These are phyloP conservation scores for Monosporozyma aquatica DNA, from an alignment of 805 yeast species.

Conservation along the genomic window DNA sequence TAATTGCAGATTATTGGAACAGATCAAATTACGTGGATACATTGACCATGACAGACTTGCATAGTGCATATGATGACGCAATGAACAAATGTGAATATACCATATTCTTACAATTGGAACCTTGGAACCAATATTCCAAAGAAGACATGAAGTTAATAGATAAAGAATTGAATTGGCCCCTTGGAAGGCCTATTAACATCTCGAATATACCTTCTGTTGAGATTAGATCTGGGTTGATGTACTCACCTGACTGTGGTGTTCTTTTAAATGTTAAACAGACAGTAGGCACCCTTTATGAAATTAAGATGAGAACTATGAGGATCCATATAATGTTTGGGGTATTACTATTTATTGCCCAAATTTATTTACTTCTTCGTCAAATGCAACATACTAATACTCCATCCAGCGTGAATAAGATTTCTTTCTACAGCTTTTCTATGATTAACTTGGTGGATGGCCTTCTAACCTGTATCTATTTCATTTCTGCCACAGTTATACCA, in stretches of 20 bases:
- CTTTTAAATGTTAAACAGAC: conserved; percentile 34
- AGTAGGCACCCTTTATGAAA: conserved; percentile 51
- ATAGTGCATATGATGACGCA: conserved; percentile 28
- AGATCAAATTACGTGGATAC: conserved; percentile 36
- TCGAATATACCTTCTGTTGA: conserved; percentile 44
- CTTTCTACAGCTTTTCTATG: conserved; percentile 57
- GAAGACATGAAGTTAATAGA: conserved; percentile 56
- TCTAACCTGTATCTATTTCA: conserved; percentile 50
- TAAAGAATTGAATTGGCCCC: conserved; percentile 59
- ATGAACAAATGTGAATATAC: conserved; percentile 58
- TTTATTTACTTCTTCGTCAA: conserved; percentile 53
- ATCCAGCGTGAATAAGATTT: conserved; percentile 63
- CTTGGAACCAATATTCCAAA: conserved; percentile 42
- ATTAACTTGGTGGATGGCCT: conserved; percentile 64
- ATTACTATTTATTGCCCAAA: conserved; percentile 41
- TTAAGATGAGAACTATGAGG: conserved; percentile 32
- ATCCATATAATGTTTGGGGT: conserved; percentile 37
- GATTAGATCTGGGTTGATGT: conserved; percentile 50
- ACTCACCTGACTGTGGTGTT: conserved; percentile 86
- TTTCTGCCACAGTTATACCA: conserved; percentile 46
- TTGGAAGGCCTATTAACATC: conserved; percentile 64
- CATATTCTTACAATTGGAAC: conserved; percentile 55
- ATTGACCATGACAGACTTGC: conserved; percentile 37
- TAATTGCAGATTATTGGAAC: conserved; percentile 38
- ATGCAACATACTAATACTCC: conserved; percentile 70